These are phyloP conservation scores for Cytospora chrysosperma DNA, from an alignment of 2,329 filamentous ascomycete genomes.

Conservation along the genomic window DNA sequence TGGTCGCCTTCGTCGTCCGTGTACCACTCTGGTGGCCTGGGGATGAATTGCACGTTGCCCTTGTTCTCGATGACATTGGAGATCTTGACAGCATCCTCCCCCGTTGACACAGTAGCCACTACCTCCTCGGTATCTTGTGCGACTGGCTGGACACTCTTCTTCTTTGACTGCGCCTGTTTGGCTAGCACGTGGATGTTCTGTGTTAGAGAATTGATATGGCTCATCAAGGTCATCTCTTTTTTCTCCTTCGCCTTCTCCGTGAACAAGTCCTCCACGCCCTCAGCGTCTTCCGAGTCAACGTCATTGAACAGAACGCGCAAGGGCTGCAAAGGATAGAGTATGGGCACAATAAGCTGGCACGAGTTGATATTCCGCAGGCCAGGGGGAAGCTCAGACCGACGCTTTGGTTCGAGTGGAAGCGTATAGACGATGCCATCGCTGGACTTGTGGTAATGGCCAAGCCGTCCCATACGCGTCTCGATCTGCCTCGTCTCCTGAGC, in stretches of 20 bases:
- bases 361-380: constrained; percentile 61
- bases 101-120: constrained; percentile 27
- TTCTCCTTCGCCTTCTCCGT: constrained; percentile 55
- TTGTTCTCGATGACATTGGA: constrained; percentile 44
- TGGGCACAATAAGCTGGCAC: constrained; percentile 67
- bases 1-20: constrained; percentile 46
- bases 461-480: constrained; percentile 69
- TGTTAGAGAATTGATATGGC: constrained; percentile 71
- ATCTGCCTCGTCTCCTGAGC: constrained; percentile 69
- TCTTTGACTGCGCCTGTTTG: constrained; percentile 45
- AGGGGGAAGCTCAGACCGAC: constrained; percentile 58
- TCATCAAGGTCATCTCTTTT: constrained; percentile 64
- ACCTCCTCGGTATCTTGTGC: constrained; percentile 24
- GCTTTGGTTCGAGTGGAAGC: constrained; percentile 66
- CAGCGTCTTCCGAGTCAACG: constrained; percentile 58
- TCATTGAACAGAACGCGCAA: constrained; percentile 66
- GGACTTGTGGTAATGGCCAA: constrained; percentile 66
- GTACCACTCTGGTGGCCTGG: constrained; percentile 75
- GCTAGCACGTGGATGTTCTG: constrained; percentile 69
- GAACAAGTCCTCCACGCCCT: constrained; percentile 65
- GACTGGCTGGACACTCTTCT: constrained; percentile 23
- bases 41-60: constrained; percentile 68
- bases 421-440: constrained; percentile 69
- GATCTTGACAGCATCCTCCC: constrained; percentile 28
- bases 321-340: constrained; percentile 69